phyloP scores from a whole-genome alignment of 129 eudicot species.

The Arctium lappa region DNA sequence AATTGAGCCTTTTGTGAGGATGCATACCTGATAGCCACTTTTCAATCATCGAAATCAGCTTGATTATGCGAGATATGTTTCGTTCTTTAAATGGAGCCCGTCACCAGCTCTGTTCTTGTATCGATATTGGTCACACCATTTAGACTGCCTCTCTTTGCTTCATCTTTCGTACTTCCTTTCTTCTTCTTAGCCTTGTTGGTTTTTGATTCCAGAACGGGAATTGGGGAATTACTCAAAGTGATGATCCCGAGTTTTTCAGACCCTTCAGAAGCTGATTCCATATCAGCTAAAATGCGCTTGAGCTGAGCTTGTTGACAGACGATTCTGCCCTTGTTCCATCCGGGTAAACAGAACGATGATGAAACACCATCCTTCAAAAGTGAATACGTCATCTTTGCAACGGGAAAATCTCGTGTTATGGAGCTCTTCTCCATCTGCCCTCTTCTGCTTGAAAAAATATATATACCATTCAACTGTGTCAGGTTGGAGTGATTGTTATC shows the following conservation, averaged over 20 bases:
- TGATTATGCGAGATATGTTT: neutral
- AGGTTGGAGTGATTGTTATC: neutral
- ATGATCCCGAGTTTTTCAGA: slow-evolving; percentile 36
- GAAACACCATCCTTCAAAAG: slow-evolving; percentile 64
- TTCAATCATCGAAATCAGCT: slow-evolving; percentile 2
- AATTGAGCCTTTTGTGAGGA: neutral
- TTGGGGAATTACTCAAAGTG: slow-evolving; percentile 46
- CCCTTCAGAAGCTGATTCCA: slow-evolving; percentile 34
- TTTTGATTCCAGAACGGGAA: slow-evolving; percentile 39
- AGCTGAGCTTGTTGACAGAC: slow-evolving; percentile 81
- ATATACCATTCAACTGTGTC: neutral
- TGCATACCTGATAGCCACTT: slow-evolving; percentile 10
- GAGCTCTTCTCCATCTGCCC: slow-evolving; percentile 96
- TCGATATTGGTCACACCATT: slow-evolving; percentile 30
- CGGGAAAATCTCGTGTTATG: slow-evolving; percentile 73
- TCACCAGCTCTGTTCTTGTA: slow-evolving; percentile 43
- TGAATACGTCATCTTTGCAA: slow-evolving; percentile 68
- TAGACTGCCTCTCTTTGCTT: slow-evolving; percentile 28
- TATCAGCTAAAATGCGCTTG: slow-evolving; percentile 47
- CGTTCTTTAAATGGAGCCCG: slow-evolving; percentile 36
- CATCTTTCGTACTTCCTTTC: slow-evolving; percentile 29
- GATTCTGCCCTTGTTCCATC: slow-evolving; percentile 97
- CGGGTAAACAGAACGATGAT: slow-evolving; percentile 75
- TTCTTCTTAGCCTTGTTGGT: slow-evolving; percentile 26
- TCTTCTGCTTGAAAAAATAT: slow-evolving; percentile 58